Evolutionary conservation across 208 protist genomes (phyloP).

Genomic region (Acanthamoeba quina): DNA sequence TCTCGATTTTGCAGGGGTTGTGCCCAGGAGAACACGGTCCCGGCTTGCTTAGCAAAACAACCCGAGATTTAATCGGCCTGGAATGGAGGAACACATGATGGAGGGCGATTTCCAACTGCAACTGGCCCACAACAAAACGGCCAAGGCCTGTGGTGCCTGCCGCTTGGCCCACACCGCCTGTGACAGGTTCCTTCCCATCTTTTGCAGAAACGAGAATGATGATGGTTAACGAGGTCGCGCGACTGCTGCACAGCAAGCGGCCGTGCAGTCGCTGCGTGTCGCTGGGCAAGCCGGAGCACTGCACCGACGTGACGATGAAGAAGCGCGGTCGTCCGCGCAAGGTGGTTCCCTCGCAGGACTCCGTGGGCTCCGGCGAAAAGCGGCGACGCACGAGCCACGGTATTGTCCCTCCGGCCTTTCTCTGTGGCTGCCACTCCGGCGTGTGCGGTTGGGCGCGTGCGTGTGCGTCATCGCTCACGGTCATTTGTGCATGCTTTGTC

Average conservation of each 20-base stretch:
- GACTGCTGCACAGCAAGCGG: background rate
- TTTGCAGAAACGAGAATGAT: too few species aligned
- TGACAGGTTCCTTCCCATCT: background rate
- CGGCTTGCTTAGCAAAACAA: too few species aligned
- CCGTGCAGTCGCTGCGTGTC: conserved; percentile 60
- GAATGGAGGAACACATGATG: background rate
- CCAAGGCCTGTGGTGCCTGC: conserved; percentile 54
- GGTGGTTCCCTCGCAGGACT: background rate
- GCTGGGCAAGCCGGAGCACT: conserved; percentile 52
- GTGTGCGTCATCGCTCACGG: background rate
- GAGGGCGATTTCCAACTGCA: background rate
- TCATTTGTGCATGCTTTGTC: background rate
- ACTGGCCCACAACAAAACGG: background rate
- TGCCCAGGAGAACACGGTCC: too few species aligned
- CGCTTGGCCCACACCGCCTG: conserved; percentile 43
- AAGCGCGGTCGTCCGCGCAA: conserved; percentile 46
- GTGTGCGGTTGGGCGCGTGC: background rate
- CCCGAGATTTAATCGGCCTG: too few species aligned
- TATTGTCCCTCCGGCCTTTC: background rate
- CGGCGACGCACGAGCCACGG: background rate
- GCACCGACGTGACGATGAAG: conserved; percentile 42
- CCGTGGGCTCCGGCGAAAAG: background rate
- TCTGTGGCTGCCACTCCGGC: background rate
- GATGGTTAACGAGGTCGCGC: background rate
- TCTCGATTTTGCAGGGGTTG: too few species aligned